These are phyloP conservation scores for Agaricus blazei DNA, from an alignment of 768 basidiomycete genomes.

Conservation along the genomic window DNA sequence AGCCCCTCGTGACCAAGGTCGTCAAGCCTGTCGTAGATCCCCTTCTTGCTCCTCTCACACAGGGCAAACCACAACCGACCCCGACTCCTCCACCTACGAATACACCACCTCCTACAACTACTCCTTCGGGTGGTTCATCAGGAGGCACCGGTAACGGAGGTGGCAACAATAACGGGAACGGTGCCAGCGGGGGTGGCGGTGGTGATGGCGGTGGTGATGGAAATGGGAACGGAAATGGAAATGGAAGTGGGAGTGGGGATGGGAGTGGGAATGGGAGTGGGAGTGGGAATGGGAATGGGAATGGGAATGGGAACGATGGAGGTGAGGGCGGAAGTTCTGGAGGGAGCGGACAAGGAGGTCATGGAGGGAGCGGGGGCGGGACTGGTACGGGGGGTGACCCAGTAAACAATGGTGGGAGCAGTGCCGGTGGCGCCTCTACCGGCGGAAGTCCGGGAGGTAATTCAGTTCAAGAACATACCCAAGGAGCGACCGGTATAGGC, in stretches of 20 bases:
- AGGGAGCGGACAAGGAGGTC: neutral
- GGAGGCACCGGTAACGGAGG: slow-evolving; percentile 10
- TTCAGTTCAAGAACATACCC: too few relatives aligned
- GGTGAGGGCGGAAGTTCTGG: neutral
- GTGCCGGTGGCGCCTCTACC: too few relatives aligned
- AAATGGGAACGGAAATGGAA: slow-evolving; percentile 8
- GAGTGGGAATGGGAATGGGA: slow-evolving; percentile 13
- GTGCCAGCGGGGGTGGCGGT: neutral
- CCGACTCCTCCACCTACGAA: slow-evolving; percentile 5
- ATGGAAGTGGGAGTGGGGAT: slow-evolving; percentile 7
- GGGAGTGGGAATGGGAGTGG: slow-evolving; percentile 12
- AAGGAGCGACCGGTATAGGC: neutral
- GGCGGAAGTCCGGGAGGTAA: too few relatives aligned
- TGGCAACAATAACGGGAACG: neutral
- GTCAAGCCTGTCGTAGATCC: slow-evolving; percentile 36
- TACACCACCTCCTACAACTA: slow-evolving; percentile 11
- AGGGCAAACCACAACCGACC: slow-evolving; percentile 11
- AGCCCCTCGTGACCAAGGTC: slow-evolving; percentile 32
- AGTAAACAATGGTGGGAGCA: too few relatives aligned
- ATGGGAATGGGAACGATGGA: slow-evolving; percentile 9
- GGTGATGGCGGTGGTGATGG: slow-evolving; percentile 6
- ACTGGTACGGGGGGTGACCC: too few relatives aligned
- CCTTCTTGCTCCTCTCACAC: slow-evolving; percentile 29
- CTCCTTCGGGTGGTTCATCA: slow-evolving; percentile 9
- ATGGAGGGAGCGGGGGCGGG: neutral